Base-by-base conservation (phyloP, 2,329 filamentous ascomycete species). In the Hymenoscyphus fraxineus region DNA sequence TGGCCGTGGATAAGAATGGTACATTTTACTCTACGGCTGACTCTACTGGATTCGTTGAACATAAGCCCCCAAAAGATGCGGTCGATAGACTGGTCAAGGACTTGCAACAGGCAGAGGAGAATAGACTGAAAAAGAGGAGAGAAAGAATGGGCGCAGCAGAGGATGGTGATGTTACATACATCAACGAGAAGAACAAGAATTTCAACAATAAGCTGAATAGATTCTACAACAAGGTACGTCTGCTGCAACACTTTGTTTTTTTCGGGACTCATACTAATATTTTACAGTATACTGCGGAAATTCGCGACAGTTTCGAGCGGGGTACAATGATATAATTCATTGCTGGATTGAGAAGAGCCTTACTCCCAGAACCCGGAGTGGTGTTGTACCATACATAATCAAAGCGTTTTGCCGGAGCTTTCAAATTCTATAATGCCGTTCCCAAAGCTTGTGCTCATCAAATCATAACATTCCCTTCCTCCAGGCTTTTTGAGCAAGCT, bases 131-230 rank as follows among this genome's bases (percentile, higher is more conserved):
- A 84, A 96, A 96, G 81, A 84, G 93, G 72, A 88, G 86, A 76
- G 92, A 96, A 69, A 84, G 93, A 61, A 87, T 90, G 76, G 85
- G 86, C 13, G 85, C 88, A 76, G 89, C 88, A 67, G 92, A 93
- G 65, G 93, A 96, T 68, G 89, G 87, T 35, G 95, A 99, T 78
- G 91, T 98, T 72, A 98, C 94, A 7, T 98, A 97, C 79, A 99
- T 99, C 85, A 99, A 99, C 80, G 93, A 97, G 80, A 97, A 99
- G 89, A 99, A 99, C 83, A 98, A 98, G 83, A 93, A 97, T 83
- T 99, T 99, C 82, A 99, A 99, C 86, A 88, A 96, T 81, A 98
- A 99, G 81, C 82, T 99, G 77, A 83, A 90, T 62, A 84, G 95
- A 70, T 99, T 98, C 81, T 99, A 99, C 80, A 95, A 99, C 80